These are phyloP conservation scores for Stagonosporopsis cucurbitacearum DNA, from an alignment of 2,329 filamentous ascomycete genomes.

Conservation along the genomic window DNA sequence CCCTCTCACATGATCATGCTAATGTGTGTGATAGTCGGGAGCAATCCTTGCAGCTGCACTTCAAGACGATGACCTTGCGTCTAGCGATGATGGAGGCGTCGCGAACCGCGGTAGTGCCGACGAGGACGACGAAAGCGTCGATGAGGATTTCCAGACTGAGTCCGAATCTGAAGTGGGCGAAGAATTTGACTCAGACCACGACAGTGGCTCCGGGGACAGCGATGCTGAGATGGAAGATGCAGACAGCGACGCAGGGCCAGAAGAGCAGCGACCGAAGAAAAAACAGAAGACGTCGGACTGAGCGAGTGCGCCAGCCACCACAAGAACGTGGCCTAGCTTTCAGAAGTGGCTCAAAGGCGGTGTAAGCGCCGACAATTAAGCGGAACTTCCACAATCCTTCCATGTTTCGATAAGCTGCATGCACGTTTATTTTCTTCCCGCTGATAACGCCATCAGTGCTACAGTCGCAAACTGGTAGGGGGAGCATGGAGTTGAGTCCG, in stretches of 20 bases:
- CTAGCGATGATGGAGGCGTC: slow-evolving; percentile 75
- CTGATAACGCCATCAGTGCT: slow-evolving; percentile 14
- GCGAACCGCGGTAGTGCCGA: slow-evolving; percentile 89
- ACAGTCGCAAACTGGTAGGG: slow-evolving; percentile 3
- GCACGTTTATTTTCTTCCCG: slow-evolving; percentile 22
- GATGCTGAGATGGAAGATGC: slow-evolving; percentile 70
- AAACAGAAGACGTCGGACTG: slow-evolving; percentile 62
- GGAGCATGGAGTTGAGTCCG: slow-evolving; percentile 30
- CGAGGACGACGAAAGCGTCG: slow-evolving; percentile 92
- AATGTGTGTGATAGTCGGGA: slow-evolving; percentile 54
- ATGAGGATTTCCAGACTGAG: slow-evolving; percentile 94
- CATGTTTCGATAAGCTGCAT: slow-evolving; percentile 30
- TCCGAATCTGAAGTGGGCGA: slow-evolving; percentile 95
- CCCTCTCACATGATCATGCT: slow-evolving; percentile 19
- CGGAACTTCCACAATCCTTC: slow-evolving; percentile 31
- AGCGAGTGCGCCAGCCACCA: slow-evolving; percentile 18
- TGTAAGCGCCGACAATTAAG: slow-evolving; percentile 26
- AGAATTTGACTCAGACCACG: slow-evolving; percentile 90
- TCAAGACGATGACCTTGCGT: slow-evolving; percentile 80
- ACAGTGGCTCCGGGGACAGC: slow-evolving; percentile 77
- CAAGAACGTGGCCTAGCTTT: slow-evolving; percentile 6
- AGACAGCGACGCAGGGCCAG: slow-evolving; percentile 59
- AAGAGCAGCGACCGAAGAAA: slow-evolving; percentile 67
- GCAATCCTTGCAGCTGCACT: slow-evolving; percentile 78
- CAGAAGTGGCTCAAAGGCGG: slow-evolving; percentile 10